A percentile compares a stretch with the other conserved stretches of the same genome.
These are phyloP conservation scores for Abelmoschus esculentus DNA, from an alignment of 345 rosid species.

Conservation along the genomic window DNA sequence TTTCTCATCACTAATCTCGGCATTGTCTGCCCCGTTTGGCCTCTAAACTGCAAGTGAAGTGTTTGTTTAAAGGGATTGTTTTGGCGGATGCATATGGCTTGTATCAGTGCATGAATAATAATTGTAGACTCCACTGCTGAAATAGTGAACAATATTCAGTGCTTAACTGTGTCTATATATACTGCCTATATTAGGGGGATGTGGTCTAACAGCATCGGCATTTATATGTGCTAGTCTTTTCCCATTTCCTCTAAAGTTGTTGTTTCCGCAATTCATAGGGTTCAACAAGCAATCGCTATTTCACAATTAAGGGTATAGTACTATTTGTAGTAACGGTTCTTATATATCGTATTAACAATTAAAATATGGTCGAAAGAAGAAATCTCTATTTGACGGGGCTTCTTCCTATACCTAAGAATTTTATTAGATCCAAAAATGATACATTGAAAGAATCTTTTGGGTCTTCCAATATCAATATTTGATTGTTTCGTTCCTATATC, in stretches of 20 bases:
- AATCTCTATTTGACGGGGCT: too few species aligned
- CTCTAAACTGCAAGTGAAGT: background rate
- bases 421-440: too few species aligned
- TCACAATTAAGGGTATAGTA: too few species aligned
- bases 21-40: conserved; percentile 2
- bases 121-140: background rate
- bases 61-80: conserved; percentile 1
- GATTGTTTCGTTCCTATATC: too few species aligned
- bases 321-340: too few species aligned
- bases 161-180: background rate
- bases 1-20: conserved; percentile 1
- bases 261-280: too few species aligned
- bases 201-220: background rate
- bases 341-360: too few species aligned
- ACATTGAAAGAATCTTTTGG: too few species aligned
- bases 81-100: conserved; percentile 15
- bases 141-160: background rate
- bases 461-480: too few species aligned
- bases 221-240: background rate
- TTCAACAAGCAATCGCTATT: too few species aligned
- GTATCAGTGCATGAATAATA: background rate
- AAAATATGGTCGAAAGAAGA: too few species aligned
- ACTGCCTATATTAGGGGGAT: background rate
- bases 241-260: background rate
- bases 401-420: too few species aligned